Base-by-base conservation (phyloP, 106 monocot species). In the Allium sativum region DNA sequence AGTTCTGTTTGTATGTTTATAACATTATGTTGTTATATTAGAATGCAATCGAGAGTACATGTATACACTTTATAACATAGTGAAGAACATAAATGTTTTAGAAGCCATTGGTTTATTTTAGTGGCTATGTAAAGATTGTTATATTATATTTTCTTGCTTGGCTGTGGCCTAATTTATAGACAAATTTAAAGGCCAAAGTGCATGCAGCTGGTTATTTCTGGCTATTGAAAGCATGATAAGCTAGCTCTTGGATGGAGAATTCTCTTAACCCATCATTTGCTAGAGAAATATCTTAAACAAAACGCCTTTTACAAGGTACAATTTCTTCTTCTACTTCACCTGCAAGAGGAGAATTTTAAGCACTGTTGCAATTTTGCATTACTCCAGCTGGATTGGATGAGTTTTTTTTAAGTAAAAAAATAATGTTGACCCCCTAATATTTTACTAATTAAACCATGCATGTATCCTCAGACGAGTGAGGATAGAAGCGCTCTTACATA, bases 261-360 rank as follows among this genome's bases (percentile, higher is more conserved):
- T 70, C 85, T 78, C 53, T 67, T 99, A 73, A 99, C 98, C 52
- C 77, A 88, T 19, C 83, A 99, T 83, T 70, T 99, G 53, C 70
- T 99, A 9, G 64, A 75, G 72, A 81, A 71, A 66, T 99, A 99
- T 72, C 66, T 99, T 55, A 82, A 61, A 79, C 76, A 53, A 19
- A 99, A 88, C 88, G 85, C 92, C 58, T 99, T 91, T 54, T 99
- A 99, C 76, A 99, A 99, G 88, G 98, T 93, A 77, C 13, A 64
- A 44, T 10, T 21, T 62, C 15, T 60, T 44, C 44, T 60, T 43
- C 42, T 60, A 7, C 60, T 60, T 18, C 4, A 44, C 0, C 18
- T 44, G 9, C 60, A 60, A 5, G 31, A 31, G 31, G 31, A 31
- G 31, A 31, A 31, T 31, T 31, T 5, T 31, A 31, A 31, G 31